Evolutionary conservation across 768 basidiomycete genomes (phyloP).

Genomic region (Mycena alexandri): DNA sequence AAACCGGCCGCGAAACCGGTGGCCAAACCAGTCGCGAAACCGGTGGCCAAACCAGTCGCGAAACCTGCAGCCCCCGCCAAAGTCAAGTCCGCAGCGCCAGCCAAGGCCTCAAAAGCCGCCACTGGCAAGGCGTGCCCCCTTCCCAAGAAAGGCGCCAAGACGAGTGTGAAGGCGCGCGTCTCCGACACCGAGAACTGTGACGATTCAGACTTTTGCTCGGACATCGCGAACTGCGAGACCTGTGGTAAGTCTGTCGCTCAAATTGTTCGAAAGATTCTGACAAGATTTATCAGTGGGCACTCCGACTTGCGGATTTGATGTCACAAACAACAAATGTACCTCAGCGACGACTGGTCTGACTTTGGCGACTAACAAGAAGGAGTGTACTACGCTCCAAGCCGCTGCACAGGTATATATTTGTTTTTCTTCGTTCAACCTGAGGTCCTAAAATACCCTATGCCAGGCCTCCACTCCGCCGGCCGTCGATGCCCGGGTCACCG

Average conservation of each 20-base stretch:
- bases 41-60: not conserved
- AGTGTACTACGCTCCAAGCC: conserved; percentile 12
- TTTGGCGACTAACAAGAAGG: conserved; percentile 15
- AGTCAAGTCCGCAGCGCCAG: not conserved
- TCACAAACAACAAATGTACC: conserved; percentile 4
- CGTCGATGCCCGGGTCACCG: conserved; percentile 4
- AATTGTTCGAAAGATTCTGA: not conserved
- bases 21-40: not conserved
- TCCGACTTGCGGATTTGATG: conserved; percentile 8
- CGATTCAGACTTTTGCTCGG: not conserved
- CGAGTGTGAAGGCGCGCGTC: conserved; percentile 9
- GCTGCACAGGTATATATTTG: conserved; percentile 13
- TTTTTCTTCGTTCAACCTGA: not conserved
- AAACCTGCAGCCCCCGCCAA: not conserved
- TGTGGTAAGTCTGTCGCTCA: conserved; percentile 10
- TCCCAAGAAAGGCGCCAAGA: conserved; percentile 7
- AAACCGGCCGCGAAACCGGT: not conserved
- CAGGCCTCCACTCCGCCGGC: conserved; percentile 4
- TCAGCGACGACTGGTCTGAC: conserved; percentile 1
- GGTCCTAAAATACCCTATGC: not conserved
- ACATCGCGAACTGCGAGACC: not conserved
- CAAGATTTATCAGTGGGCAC: not conserved
- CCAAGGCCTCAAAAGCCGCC: conserved; percentile 5
- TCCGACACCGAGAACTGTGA: conserved; percentile 12
- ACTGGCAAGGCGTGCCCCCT: conserved; percentile 3